phyloP scores from a whole-genome alignment of 208 protist species.

The Tritrichomonas musculus region DNA sequence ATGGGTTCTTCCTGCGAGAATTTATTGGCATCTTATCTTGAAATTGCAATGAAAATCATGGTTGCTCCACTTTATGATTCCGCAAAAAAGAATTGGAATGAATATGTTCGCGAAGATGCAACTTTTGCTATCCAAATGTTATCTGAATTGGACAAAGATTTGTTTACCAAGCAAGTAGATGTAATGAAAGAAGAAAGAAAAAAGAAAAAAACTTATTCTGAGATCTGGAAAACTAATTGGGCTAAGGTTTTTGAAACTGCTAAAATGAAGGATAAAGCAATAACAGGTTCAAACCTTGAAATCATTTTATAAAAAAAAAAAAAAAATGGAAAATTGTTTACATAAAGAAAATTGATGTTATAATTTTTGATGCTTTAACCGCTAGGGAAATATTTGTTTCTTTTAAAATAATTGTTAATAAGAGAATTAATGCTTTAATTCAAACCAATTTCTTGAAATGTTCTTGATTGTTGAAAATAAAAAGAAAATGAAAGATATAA shows the following conservation, averaged over 20 bases:
- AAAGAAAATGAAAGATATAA: no score
- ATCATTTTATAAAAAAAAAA: background rate
- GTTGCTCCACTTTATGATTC: background rate
- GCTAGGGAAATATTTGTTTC: no score
- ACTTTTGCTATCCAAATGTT: background rate
- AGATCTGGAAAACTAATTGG: constrained; percentile 27
- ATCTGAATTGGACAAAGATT: background rate
- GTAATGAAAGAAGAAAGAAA: background rate
- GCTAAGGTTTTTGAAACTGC: constrained; percentile 3
- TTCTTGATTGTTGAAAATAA: no score
- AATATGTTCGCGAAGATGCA: background rate
- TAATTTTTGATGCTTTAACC: no score
- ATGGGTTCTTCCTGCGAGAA: background rate
- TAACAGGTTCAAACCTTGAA: background rate
- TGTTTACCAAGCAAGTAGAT: background rate
- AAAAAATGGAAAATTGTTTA: no score
- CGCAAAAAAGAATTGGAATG: background rate
- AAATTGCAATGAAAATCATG: background rate
- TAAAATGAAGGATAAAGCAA: background rate
- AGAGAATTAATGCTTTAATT: no score
- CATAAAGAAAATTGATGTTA: no score
- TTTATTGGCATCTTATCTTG: background rate
- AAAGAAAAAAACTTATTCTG: background rate
- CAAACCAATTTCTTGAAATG: no score
- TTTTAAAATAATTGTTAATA: no score